A percentile compares a stretch with the other conserved stretches of the same genome.
These are phyloP conservation scores for Tagetes patula DNA, from an alignment of 129 eudicot genomes.

Conservation along the genomic window DNA sequence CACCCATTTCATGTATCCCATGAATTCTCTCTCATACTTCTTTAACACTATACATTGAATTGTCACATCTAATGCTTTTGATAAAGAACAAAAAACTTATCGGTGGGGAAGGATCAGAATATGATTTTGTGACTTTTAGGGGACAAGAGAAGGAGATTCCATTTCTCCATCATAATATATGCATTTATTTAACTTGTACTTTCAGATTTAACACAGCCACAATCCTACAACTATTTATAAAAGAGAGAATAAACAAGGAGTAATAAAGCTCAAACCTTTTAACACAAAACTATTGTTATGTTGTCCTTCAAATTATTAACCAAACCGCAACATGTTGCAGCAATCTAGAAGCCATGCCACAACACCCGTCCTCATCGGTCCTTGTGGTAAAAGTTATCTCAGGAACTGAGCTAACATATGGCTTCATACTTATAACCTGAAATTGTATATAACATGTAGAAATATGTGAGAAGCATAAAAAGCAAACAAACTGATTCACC, in stretches of 20 bases:
- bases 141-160: constrained; percentile 48
- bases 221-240: background rate
- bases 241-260: constrained; percentile 14
- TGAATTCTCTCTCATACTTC: constrained; percentile 21
- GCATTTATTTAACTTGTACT: constrained; percentile 19
- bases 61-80: constrained; percentile 56
- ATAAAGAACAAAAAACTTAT: constrained; percentile 36
- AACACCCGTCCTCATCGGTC: constrained; percentile 26
- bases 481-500: background rate
- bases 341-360: constrained; percentile 15
- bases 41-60: constrained; percentile 27
- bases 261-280: background rate
- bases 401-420: constrained; percentile 21
- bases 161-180: constrained; percentile 38
- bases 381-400: constrained; percentile 28
- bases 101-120: constrained; percentile 58
- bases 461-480: background rate
- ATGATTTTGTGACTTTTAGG: constrained; percentile 43
- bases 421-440: constrained; percentile 32
- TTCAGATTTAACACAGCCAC: constrained; percentile 18
- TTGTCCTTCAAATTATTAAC: constrained; percentile 7
- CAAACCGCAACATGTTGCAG: constrained; percentile 13
- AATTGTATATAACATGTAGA: background rate
- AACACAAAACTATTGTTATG: constrained; percentile 12
- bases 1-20: constrained; percentile 18